These are phyloP conservation scores for Tuber borchii DNA, from an alignment of 495 filamentous ascomycete genomes.

Conservation along the genomic window DNA sequence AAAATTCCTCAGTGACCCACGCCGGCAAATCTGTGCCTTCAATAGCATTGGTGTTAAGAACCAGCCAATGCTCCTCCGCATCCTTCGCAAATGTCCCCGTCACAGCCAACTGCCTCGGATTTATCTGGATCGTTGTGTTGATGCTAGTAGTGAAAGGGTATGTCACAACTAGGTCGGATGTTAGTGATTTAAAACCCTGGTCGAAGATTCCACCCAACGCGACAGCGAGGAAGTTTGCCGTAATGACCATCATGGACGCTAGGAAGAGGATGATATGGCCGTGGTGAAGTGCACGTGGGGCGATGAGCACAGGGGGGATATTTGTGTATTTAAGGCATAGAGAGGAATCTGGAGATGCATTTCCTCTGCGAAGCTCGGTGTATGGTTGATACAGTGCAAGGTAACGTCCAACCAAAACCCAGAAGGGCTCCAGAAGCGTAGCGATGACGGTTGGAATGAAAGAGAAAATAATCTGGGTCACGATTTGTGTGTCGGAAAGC, in stretches of 20 bases:
- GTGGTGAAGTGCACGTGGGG: no score
- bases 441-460: slow-evolving; percentile 44
- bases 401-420: slow-evolving; percentile 46
- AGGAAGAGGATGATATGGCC: no score
- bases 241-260: neutral
- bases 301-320: no score
- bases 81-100: neutral
- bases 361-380: slow-evolving; percentile 16
- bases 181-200: slow-evolving; percentile 8
- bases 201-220: slow-evolving; percentile 41
- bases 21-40: no score
- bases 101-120: no score
- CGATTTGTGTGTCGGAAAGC: no score
- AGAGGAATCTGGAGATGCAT: no score
- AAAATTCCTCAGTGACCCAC: no score
- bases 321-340: no score
- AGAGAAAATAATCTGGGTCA: no score
- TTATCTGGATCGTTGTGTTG: neutral
- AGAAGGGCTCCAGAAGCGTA: slow-evolving; percentile 48
- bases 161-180: neutral
- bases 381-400: slow-evolving; percentile 48
- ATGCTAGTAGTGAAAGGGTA: neutral
- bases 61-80: no score
- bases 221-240: slow-evolving; percentile 30
- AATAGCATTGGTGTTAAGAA: no score